Evolutionary conservation across 192 early-diverging fungal genomes (phyloP).

Genomic region (Chytriomyces confervae): DNA sequence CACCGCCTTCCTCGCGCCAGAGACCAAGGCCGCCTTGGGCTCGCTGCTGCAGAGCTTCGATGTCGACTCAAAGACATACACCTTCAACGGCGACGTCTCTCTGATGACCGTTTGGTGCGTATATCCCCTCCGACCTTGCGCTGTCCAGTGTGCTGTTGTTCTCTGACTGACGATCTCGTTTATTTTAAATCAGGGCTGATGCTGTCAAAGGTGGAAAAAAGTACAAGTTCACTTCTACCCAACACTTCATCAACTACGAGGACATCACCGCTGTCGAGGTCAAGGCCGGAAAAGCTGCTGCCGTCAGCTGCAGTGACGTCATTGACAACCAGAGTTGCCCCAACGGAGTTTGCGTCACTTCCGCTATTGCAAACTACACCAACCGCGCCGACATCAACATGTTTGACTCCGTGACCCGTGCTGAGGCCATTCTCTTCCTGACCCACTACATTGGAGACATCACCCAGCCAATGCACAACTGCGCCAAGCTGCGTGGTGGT

Average conservation of each 20-base stretch:
- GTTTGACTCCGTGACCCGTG: not conserved
- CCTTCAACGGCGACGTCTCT: conserved; percentile 12
- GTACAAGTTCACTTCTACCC: conserved; percentile 8
- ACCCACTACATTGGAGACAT: conserved; percentile 46
- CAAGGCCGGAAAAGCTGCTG: not conserved
- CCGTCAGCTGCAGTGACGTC: conserved; percentile 13
- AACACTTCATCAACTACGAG: conserved; percentile 35
- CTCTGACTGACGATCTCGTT: conserved; percentile 5
- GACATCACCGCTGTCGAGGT: conserved; percentile 28
- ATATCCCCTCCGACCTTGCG: not conserved
- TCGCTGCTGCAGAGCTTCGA: not conserved
- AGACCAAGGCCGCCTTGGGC: conserved; percentile 11
- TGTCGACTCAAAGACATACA: conserved; percentile 1
- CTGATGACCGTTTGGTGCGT: conserved; percentile 20
- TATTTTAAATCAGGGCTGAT: conserved; percentile 20
- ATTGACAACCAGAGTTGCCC: conserved; percentile 29
- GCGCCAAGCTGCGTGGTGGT: conserved; percentile 34
- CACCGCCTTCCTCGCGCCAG: conserved; percentile 20
- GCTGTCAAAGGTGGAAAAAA: conserved; percentile 14
- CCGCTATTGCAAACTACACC: conserved; percentile 47
- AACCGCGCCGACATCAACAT: not conserved
- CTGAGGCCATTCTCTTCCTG: conserved; percentile 39
- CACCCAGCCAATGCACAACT: conserved; percentile 50
- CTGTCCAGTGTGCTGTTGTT: conserved; percentile 15
- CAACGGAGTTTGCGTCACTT: conserved; percentile 36